Evolutionary conservation across 257 asterid genomes (phyloP), one percentile per base, ranked within the genome.

Genomic region (Solanum acaule): DNA sequence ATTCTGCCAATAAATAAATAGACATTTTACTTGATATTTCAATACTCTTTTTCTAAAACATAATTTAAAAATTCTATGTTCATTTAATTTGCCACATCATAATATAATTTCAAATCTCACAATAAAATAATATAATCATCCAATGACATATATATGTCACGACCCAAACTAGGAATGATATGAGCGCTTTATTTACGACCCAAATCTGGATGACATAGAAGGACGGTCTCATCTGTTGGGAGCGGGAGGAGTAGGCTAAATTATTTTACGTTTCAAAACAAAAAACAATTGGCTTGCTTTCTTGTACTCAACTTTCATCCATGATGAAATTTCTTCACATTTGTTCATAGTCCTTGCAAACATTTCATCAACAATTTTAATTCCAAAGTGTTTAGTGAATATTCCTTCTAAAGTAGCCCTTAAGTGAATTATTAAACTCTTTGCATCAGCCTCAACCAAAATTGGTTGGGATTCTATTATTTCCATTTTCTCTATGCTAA

Each of bases 401-500:
- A 92, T 22, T 27, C 89, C 90, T 72, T 88, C 89, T 67, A 87
- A 27, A 4, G 22, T 90, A 22, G 91, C 89, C 31, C 92, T 88
- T 14, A 89, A 4, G 65, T 88, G 89, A 90, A 49, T 84, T 37
- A 86, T 86, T 35, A 70, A 25, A 12, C 46, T 46, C 25, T 27
- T 63, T 3, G 61, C 88, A 20, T 87, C 49, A 1, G 82, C 1
- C 2, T 84, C 31, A 33, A 23, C 88, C 46, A 52, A 34, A 40
- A 70, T 29, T 4, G 88, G 73, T 31, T 83, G 65, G 3, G 89
- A 49, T 34, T 85, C 49, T 23, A 83, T 82, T 10, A 86, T 22
- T 76, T 91, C 93, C 86, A 91, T 88, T 88, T 87, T 89, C 83
- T 93, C 93, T 8, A 92, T 89, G 42, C 82, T 89, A 90, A 93